These are phyloP conservation scores for Aureobasidium sp. DNA, from an alignment of 2,329 filamentous ascomycete species.

Conservation along the genomic window DNA sequence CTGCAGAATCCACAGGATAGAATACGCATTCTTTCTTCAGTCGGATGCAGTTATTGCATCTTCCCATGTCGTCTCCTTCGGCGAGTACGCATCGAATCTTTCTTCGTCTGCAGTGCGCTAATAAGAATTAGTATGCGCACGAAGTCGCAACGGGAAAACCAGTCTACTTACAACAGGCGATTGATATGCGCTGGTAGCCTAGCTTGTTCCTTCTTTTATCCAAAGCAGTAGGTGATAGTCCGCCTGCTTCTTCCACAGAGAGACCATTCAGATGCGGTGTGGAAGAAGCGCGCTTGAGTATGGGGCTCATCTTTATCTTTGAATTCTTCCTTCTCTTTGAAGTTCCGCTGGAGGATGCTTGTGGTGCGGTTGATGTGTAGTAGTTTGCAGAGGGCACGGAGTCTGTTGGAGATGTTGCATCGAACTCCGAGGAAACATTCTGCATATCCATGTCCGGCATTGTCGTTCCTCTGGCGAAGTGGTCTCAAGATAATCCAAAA, in stretches of 20 bases:
- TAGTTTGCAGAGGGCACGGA: not conserved
- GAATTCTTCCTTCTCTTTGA: conserved; percentile 17
- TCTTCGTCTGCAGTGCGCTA: conserved; percentile 83
- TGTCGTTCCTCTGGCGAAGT: not conserved
- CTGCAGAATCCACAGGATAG: conserved; percentile 69
- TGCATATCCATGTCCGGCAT: conserved; percentile 6
- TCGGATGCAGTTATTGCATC: conserved; percentile 88
- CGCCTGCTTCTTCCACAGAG: conserved; percentile 1
- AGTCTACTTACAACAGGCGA: conserved; percentile 78
- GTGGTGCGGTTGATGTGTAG: not conserved
- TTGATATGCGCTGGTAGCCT: conserved; percentile 89
- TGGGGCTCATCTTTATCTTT: conserved; percentile 15
- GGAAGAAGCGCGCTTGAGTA: conserved; percentile 15
- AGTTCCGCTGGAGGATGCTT: not conserved
- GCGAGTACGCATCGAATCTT: conserved; percentile 88
- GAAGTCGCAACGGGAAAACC: not conserved
- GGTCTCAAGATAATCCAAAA: not conserved
- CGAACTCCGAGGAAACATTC: not conserved
- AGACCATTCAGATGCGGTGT: conserved; percentile 11
- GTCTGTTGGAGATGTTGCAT: conserved; percentile 7
- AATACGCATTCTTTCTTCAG: conserved; percentile 94
- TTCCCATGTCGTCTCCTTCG: conserved; percentile 62
- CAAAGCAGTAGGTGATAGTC: conserved; percentile 1
- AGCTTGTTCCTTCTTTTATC: conserved; percentile 64
- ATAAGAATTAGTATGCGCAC: conserved; percentile 19